Conservation (phyloP, 495 filamentous ascomycete genomes). For the Penicillium lividum region DNA sequence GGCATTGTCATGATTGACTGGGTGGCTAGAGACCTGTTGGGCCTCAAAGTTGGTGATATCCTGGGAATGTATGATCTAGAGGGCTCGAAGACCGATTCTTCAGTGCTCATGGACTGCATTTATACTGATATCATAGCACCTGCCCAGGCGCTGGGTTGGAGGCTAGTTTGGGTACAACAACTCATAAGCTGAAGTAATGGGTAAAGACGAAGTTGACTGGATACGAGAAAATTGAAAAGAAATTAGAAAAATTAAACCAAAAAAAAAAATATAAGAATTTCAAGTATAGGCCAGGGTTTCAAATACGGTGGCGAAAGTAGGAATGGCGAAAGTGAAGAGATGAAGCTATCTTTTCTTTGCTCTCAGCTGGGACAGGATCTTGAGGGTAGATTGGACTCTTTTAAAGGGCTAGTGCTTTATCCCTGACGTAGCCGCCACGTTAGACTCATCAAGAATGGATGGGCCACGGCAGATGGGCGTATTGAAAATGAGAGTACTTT, state of each 20-base stretch:
- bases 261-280: neutral
- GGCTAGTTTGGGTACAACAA: neutral
- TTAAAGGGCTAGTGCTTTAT: conserved; percentile 1
- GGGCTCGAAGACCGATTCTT: conserved; percentile 15
- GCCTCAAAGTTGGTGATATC: neutral
- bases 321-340: neutral
- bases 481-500: conserved; percentile 18
- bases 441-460: conserved; percentile 30
- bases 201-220: neutral
- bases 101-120: conserved; percentile 22
- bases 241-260: neutral
- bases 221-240: neutral
- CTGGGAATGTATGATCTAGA: conserved; percentile 6
- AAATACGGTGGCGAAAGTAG: conserved; percentile 5
- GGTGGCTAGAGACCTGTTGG: neutral
- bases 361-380: neutral
- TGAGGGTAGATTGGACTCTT: too few relatives aligned
- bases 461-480: conserved; percentile 10
- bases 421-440: conserved; percentile 25
- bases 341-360: neutral
- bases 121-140: conserved; percentile 17
- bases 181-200: conserved; percentile 5
- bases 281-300: conserved; percentile 4
- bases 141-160: neutral
- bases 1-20: neutral